Conservation (phyloP, 257 asterid species). For the Jacaranda mimosifolia region DNA sequence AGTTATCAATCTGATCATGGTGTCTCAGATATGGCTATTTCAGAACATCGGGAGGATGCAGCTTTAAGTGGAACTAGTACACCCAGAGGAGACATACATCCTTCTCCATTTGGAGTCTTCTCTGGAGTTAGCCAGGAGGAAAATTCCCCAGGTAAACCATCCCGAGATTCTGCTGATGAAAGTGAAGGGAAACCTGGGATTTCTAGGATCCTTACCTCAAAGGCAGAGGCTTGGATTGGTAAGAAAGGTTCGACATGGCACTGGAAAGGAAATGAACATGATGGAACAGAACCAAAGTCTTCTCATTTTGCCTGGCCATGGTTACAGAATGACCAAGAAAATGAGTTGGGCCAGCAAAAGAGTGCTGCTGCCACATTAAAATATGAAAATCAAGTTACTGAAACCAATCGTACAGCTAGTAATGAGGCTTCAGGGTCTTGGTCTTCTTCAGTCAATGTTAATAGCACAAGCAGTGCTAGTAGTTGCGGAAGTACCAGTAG, state of each 20-base stretch:
- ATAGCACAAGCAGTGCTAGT: conserved; percentile 92
- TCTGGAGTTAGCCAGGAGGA: conserved; percentile 54
- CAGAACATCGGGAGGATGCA: conserved; percentile 79
- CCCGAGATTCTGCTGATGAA: conserved; percentile 77
- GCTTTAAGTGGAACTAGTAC: conserved; percentile 91
- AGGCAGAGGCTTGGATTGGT: conserved; percentile 89
- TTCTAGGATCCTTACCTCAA: conserved; percentile 72
- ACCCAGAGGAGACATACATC: conserved; percentile 76
- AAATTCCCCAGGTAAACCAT: conserved; percentile 49
- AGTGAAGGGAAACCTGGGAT: conserved; percentile 73
- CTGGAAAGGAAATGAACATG: conserved; percentile 79
- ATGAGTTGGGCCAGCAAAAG: conserved; percentile 58
- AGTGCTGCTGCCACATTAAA: conserved; percentile 45
- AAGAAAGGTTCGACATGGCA: conserved; percentile 82
- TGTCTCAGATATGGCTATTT: conserved; percentile 49
- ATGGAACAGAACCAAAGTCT: conserved; percentile 65
- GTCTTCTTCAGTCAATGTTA: conserved; percentile 80
- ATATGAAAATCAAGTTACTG: conserved; percentile 58
- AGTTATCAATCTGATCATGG: conserved; percentile 72
- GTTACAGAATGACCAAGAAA: conserved; percentile 70
- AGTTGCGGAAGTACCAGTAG: conserved; percentile 89
- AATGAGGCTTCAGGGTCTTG: conserved; percentile 88
- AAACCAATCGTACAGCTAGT: conserved; percentile 52
- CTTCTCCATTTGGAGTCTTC: conserved; percentile 76
- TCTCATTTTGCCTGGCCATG: conserved; percentile 78